Conservation (phyloP, 257 asterid species). For the Apocynum venetum region DNA sequence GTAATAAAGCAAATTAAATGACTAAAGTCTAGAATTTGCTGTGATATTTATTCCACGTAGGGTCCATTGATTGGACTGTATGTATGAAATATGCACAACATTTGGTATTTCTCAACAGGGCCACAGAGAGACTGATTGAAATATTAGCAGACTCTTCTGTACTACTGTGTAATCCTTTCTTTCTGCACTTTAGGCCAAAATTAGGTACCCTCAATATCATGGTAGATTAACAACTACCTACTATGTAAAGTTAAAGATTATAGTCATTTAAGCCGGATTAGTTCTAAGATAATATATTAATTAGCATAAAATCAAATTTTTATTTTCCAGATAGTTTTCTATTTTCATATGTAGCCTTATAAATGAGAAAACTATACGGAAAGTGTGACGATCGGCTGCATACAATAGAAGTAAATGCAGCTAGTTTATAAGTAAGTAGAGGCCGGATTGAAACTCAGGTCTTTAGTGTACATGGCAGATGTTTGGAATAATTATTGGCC, state of each 20-base stretch:
- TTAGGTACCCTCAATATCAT: constrained; percentile 16
- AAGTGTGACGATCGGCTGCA: no score
- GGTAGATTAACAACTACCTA: constrained; percentile 18
- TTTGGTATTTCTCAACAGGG: constrained; percentile 12
- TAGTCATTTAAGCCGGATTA: no score
- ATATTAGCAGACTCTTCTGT: not conserved
- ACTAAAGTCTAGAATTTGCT: constrained; percentile 31
- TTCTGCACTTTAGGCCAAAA: constrained; percentile 8
- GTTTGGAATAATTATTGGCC: not conserved
- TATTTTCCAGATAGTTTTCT: no score
- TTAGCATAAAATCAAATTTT: no score
- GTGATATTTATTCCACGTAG: constrained; percentile 29
- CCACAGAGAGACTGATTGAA: not conserved
- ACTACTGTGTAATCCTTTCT: not conserved
- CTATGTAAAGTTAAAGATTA: not conserved
- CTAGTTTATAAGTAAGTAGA: no score
- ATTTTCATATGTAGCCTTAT: no score
- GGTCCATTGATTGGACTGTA: constrained; percentile 26
- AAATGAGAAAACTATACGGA: no score
- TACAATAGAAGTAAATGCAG: no score
- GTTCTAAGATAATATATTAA: no score
- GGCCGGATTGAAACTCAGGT: no score
- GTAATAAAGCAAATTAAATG: constrained; percentile 18
- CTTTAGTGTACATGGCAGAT: no score
- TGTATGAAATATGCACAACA: constrained; percentile 15